Evolutionary conservation across 495 filamentous ascomycete genomes (phyloP).

Genomic region (Talaromyces adpressus): DNA sequence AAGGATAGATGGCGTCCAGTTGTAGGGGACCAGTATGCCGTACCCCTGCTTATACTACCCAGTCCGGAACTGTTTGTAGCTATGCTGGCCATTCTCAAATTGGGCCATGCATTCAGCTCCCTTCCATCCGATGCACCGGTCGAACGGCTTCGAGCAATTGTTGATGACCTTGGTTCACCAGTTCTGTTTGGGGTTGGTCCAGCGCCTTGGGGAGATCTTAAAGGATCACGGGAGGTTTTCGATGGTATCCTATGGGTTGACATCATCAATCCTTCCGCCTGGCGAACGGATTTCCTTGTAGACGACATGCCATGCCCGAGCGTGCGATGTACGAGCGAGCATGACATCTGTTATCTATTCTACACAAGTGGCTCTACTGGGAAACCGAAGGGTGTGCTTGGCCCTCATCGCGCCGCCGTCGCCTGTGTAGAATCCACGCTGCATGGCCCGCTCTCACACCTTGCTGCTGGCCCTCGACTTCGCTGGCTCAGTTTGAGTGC

Average conservation of each 20-base stretch:
- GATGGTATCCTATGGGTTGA: background rate
- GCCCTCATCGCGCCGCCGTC: background rate
- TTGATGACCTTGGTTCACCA: background rate
- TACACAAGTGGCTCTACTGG: slow-evolving; percentile 97
- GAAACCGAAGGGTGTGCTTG: slow-evolving; percentile 96
- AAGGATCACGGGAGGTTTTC: background rate
- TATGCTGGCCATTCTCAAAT: slow-evolving; percentile 2
- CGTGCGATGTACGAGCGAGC: slow-evolving; percentile 62
- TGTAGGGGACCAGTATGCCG: background rate
- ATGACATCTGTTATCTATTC: slow-evolving; percentile 93
- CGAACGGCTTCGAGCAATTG: background rate
- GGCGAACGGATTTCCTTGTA: background rate
- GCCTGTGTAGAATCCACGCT: background rate
- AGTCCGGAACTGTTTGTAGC: background rate
- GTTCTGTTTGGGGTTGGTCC: background rate
- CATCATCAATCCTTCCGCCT: background rate
- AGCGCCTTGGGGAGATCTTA: background rate
- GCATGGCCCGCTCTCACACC: background rate
- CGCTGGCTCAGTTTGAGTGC: slow-evolving; percentile 1
- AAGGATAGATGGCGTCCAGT: background rate
- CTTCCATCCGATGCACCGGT: slow-evolving; percentile 1
- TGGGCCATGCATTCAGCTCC: background rate
- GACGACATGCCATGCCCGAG: background rate
- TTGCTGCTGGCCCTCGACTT: background rate
- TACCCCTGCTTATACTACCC: background rate